Conservation (phyloP, 1,139 yeast genomes). For the Komagataea norvegica region DNA sequence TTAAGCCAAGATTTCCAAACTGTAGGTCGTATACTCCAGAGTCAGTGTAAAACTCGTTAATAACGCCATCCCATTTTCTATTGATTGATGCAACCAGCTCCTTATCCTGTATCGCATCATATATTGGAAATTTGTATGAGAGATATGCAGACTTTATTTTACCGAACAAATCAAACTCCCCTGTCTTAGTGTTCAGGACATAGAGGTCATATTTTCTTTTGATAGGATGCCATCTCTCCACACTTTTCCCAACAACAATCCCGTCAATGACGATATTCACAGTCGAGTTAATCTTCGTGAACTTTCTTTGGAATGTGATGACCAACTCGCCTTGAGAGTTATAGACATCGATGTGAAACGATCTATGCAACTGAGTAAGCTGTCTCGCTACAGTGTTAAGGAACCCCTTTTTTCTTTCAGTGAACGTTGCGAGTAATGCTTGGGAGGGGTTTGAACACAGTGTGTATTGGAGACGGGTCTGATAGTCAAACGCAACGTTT, state of each 20-base stretch:
- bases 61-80: constrained; percentile 90
- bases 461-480: constrained; percentile 78
- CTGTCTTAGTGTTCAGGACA: constrained; percentile 29
- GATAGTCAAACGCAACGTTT: constrained; percentile 86
- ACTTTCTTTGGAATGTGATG: constrained; percentile 72
- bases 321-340: constrained; percentile 66
- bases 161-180: constrained; percentile 61
- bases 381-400: constrained; percentile 72
- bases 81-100: constrained; percentile 68
- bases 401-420: constrained; percentile 72
- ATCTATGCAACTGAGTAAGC: constrained; percentile 75
- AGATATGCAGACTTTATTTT: constrained; percentile 78
- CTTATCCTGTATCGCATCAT: constrained; percentile 51
- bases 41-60: constrained; percentile 85
- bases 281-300: constrained; percentile 82
- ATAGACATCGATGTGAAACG: constrained; percentile 76
- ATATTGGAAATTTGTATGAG: constrained; percentile 76
- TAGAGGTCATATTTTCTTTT: constrained; percentile 80
- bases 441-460: constrained; percentile 70
- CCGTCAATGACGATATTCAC: constrained; percentile 58
- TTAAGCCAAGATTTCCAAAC: constrained; percentile 40
- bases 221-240: constrained; percentile 93
- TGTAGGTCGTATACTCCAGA: constrained; percentile 65
- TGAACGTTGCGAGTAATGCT: constrained; percentile 76
- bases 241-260: constrained; percentile 67